Conservation (phyloP, 2,329 filamentous ascomycete species). For the Coniochaeta pulveracea region DNA sequence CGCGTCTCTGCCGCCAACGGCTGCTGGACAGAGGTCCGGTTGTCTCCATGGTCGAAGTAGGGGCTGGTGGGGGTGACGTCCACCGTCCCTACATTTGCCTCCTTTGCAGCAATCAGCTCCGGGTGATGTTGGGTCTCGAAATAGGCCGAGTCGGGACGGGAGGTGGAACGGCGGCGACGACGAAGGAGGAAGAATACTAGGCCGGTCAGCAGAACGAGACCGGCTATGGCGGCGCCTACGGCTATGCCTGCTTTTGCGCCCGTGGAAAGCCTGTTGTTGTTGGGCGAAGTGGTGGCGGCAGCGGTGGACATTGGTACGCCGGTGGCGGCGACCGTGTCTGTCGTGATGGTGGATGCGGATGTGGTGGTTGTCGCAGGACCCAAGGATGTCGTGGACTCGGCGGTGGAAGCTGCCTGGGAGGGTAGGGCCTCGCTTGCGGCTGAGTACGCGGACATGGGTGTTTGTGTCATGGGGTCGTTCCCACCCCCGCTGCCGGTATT, state of each 20-base stretch:
- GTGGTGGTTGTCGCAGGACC: not conserved
- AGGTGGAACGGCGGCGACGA: slow-evolving; percentile 20
- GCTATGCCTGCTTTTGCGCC: slow-evolving; percentile 37
- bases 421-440: too few species aligned
- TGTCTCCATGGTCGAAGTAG: slow-evolving; percentile 28
- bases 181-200: slow-evolving; percentile 31
- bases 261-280: slow-evolving; percentile 20
- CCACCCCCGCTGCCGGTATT: not conserved
- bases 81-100: slow-evolving; percentile 22
- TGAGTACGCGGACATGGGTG: too few species aligned
- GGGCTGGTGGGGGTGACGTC: slow-evolving; percentile 28
- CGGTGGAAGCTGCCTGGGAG: too few species aligned
- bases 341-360: not conserved
- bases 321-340: not conserved
- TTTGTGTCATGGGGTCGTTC: too few species aligned
- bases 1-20: slow-evolving; percentile 17
- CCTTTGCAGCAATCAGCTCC: slow-evolving; percentile 35
- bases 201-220: slow-evolving; percentile 25
- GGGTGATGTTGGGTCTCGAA: slow-evolving; percentile 12
- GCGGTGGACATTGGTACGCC: not conserved
- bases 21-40: slow-evolving; percentile 8
- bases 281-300: not conserved
- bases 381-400: too few species aligned
- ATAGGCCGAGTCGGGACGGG: not conserved
- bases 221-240: slow-evolving; percentile 25